phyloP scores from a whole-genome alignment of 2,329 filamentous ascomycete species.

The Ascocoryne sarcoides region DNA sequence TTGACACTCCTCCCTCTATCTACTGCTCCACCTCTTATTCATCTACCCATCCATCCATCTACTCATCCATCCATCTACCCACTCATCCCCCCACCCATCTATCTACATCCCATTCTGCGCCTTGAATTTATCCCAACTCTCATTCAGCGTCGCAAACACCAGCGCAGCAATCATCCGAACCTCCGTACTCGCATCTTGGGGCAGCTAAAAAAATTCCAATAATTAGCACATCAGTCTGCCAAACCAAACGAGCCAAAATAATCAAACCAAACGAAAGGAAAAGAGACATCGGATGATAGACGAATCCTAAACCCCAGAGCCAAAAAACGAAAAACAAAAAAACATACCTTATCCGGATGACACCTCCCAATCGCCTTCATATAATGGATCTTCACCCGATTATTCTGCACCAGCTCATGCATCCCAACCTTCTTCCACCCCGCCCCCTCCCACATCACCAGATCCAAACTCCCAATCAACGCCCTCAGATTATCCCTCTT shows the following conservation, averaged over 20 bases:
- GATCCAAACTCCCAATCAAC: constrained; percentile 76
- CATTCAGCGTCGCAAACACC: constrained; percentile 61
- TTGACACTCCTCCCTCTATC: no score
- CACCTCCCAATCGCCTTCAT: constrained; percentile 99
- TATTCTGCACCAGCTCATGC: constrained; percentile 84
- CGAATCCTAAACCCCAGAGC: constrained; percentile 1
- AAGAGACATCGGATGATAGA: no score
- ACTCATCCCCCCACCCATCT: no score
- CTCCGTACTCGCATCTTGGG: constrained; percentile 56
- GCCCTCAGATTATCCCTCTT: constrained; percentile 91
- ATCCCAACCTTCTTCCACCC: constrained; percentile 97
- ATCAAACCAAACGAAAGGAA: no score
- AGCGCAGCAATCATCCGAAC: constrained; percentile 55
- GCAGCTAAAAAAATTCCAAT: no score
- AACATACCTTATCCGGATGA: constrained; percentile 91
- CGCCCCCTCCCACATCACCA: constrained; percentile 81
- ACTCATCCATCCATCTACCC: no score
- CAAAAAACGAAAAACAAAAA: constrained; percentile 7
- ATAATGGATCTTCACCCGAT: constrained; percentile 94
- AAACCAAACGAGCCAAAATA: no score
- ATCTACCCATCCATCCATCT: no score
- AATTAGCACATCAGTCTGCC: no score
- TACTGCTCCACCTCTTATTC: no score
- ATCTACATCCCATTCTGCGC: constrained; percentile 54
- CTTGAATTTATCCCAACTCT: constrained; percentile 68